Evolutionary conservation across 2,329 filamentous ascomycete genomes (phyloP).

Genomic region (Bipolaris bicolor): DNA sequence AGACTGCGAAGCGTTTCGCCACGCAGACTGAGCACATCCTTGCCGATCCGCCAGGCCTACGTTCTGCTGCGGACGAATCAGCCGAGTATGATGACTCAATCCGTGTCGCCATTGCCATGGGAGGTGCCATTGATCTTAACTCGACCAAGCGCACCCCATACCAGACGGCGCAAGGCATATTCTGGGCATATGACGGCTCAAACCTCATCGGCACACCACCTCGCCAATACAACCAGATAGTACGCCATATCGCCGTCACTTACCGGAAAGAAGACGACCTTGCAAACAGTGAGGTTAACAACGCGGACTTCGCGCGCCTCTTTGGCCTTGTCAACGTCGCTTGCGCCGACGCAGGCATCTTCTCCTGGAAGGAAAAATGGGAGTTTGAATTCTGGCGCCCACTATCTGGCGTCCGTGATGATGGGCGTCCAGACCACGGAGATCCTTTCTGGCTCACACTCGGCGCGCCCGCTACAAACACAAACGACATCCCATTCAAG

Average conservation of each 20-base stretch:
- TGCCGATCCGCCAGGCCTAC: conserved; percentile 21
- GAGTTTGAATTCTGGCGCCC: conserved; percentile 41
- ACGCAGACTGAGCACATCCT: conserved; percentile 21
- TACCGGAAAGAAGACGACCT: conserved; percentile 15
- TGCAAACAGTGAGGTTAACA: conserved; percentile 21
- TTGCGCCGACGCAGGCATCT: conserved; percentile 36
- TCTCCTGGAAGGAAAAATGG: conserved; percentile 40
- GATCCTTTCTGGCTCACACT: conserved; percentile 35
- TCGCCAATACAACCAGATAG: conserved; percentile 28
- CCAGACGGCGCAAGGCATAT: conserved; percentile 19
- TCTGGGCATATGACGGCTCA: conserved; percentile 25
- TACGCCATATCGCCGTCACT: conserved; percentile 30
- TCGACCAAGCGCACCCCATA: conserved; percentile 19
- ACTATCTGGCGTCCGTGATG: conserved; percentile 33
- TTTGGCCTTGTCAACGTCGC: conserved; percentile 35
- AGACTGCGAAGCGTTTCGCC: conserved; percentile 27
- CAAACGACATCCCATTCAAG: conserved; percentile 31
- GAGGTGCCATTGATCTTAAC: conserved; percentile 16
- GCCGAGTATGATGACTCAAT: conserved; percentile 22
- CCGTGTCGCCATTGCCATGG: conserved; percentile 17
- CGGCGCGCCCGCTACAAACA: conserved; percentile 35
- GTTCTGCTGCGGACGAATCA: conserved; percentile 7
- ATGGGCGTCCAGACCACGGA: conserved; percentile 14
- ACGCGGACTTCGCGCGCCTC: conserved; percentile 38
- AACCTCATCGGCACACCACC: conserved; percentile 31